Percentiles rank a stretch among this genome's conserved stretches.
phyloP scores from a whole-genome alignment of 192 early-diverging fungal species.

The Backusella parvicylindrica region DNA sequence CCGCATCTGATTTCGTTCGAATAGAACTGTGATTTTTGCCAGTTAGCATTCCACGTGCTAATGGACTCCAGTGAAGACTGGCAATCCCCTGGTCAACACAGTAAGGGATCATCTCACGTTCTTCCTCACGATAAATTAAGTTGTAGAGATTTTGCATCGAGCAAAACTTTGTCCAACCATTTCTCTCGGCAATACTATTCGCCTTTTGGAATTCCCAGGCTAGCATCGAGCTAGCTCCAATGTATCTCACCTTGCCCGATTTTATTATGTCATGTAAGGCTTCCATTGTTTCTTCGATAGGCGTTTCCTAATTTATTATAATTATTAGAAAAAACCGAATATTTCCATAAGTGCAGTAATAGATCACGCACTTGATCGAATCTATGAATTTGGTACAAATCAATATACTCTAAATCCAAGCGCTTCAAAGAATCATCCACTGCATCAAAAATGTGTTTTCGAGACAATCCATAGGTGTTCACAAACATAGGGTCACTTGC shows the following conservation, averaged over 20 bases:
- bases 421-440: conserved; percentile 31
- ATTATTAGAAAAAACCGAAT: not conserved
- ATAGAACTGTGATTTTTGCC: conserved; percentile 14
- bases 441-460: conserved; percentile 32
- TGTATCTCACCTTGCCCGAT: conserved; percentile 39
- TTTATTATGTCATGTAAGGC: conserved; percentile 38
- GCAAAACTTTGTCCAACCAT: conserved; percentile 49
- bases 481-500: not conserved
- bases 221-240: conserved; percentile 32
- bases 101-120: conserved; percentile 53
- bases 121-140: conserved; percentile 48
- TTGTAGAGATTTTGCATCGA: conserved; percentile 51
- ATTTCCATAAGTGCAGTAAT: not conserved
- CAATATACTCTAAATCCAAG: conserved; percentile 41
- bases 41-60: conserved; percentile 43
- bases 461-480: conserved; percentile 25
- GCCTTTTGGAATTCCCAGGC: conserved; percentile 49
- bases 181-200: conserved; percentile 43
- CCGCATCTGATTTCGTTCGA: not conserved
- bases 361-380: conserved; percentile 18
- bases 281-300: conserved; percentile 39
- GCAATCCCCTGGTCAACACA: conserved; percentile 42
- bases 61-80: conserved; percentile 46
- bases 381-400: conserved; percentile 51
- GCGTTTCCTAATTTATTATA: conserved; percentile 32